A percentile compares a stretch with the other conserved stretches of the same genome.
These are phyloP conservation scores for Triglochin maritima DNA, from an alignment of 106 monocot species.

Conservation along the genomic window DNA sequence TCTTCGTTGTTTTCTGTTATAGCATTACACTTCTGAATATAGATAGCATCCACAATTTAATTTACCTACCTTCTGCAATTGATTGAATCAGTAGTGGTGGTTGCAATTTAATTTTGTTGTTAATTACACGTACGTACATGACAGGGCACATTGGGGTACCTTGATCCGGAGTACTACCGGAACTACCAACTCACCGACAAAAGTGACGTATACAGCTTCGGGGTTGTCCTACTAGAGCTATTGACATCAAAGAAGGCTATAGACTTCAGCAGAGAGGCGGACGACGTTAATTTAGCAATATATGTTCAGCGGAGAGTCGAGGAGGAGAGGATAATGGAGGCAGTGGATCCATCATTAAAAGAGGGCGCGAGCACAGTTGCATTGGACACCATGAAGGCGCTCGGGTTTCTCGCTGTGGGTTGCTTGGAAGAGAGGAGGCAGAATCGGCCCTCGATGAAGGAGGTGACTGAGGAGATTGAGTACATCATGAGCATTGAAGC, in stretches of 20 bases:
- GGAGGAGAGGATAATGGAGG: slow-evolving; percentile 25
- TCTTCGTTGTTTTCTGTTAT: too few species aligned
- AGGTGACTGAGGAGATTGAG: slow-evolving; percentile 28
- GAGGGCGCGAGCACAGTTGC: slow-evolving; percentile 11
- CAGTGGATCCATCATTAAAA: slow-evolving; percentile 7
- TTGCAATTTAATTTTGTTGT: too few species aligned
- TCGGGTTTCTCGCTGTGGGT: slow-evolving; percentile 19
- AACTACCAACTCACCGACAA: slow-evolving; percentile 95
- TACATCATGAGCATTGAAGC: slow-evolving; percentile 23
- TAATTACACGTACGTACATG: not conserved
- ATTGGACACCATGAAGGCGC: slow-evolving; percentile 27
- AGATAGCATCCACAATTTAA: too few species aligned
- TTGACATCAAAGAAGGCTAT: slow-evolving; percentile 26
- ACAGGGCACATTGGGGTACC: slow-evolving; percentile 70
- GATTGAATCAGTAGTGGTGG: too few species aligned
- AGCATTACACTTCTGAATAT: too few species aligned
- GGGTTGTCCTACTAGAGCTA: slow-evolving; percentile 41
- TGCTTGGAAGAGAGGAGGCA: slow-evolving; percentile 25
- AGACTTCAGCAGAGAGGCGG: slow-evolving; percentile 11
- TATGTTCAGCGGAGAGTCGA: slow-evolving; percentile 18
- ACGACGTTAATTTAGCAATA: slow-evolving; percentile 24
- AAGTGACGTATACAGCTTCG: slow-evolving; percentile 88
- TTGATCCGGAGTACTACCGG: slow-evolving; percentile 85
- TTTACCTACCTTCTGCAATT: too few species aligned
- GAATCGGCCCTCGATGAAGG: slow-evolving; percentile 29